phyloP scores from a whole-genome alignment of 139 green algal species.

The Closterium sp. region DNA sequence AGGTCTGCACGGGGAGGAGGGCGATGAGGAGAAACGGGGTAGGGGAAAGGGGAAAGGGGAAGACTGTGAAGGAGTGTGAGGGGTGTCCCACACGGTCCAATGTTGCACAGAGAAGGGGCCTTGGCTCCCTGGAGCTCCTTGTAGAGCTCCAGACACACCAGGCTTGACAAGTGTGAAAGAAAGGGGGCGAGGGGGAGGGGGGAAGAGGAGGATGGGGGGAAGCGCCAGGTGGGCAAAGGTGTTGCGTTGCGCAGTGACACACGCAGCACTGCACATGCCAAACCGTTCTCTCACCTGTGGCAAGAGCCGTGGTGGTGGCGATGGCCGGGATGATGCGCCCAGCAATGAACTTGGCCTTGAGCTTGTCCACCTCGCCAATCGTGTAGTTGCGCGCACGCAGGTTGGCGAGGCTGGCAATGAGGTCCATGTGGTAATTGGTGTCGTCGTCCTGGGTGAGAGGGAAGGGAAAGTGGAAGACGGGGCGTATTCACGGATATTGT shows the following conservation, averaged over 20 bases:
- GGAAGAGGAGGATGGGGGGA: slow-evolving; percentile 75
- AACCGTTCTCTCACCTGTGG: too few species aligned
- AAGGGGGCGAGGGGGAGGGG: too few species aligned
- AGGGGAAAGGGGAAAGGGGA: neutral
- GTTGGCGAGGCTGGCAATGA: slow-evolving; percentile 92
- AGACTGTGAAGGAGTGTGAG: neutral
- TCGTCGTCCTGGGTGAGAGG: slow-evolving; percentile 4
- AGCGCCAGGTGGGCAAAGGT: slow-evolving; percentile 98
- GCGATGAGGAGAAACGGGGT: neutral
- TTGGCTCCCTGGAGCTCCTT: slow-evolving; percentile 77
- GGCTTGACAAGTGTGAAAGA: slow-evolving; percentile 47
- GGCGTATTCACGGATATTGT: too few species aligned
- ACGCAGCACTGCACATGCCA: too few species aligned
- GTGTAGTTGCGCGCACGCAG: slow-evolving; percentile 96
- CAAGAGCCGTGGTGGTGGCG: slow-evolving; percentile 91
- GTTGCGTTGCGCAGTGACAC: slow-evolving; percentile 88
- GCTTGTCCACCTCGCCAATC: slow-evolving; percentile 76
- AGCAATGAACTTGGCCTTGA: slow-evolving; percentile 97
- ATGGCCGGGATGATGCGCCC: slow-evolving; percentile 98
- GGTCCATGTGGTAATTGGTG: slow-evolving; percentile 50
- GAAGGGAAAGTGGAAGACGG: too few species aligned
- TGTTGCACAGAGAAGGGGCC: slow-evolving; percentile 92
- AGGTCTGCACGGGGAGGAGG: slow-evolving; percentile 57
- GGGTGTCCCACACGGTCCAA: too few species aligned
- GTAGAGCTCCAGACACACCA: slow-evolving; percentile 97